Evolutionary conservation across 2,329 filamentous ascomycete species (phyloP).

Genomic region (Xylaria hypoxylon): DNA sequence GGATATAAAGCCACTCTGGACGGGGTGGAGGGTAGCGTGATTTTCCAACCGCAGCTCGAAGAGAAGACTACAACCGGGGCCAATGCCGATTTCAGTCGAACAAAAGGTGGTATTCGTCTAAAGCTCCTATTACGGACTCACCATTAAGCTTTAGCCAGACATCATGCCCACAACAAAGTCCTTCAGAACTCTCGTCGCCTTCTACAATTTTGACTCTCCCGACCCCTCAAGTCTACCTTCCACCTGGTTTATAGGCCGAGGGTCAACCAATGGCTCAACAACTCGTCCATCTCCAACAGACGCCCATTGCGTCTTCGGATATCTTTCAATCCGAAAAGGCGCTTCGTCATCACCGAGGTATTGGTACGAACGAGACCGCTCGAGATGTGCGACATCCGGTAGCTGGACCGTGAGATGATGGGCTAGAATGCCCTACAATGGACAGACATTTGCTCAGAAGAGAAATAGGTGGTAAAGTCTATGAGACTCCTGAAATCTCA

Average conservation of each 20-base stretch:
- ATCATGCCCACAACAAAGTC: background rate
- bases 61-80: too few relatives aligned
- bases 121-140: background rate
- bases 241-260: background rate
- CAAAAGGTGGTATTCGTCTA: background rate
- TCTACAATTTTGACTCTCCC: background rate
- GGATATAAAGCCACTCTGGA: background rate
- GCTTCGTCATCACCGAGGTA: conserved; percentile 34
- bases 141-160: background rate
- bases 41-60: background rate
- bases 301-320: conserved; percentile 23
- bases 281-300: conserved; percentile 11
- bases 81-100: too few relatives aligned
- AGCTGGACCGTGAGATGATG: conserved; percentile 36
- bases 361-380: conserved; percentile 35
- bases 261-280: conserved; percentile 20
- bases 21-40: background rate
- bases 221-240: too few relatives aligned
- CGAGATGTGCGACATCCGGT: conserved; percentile 38
- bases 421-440: conserved; percentile 35
- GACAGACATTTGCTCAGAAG: background rate
- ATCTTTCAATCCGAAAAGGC: conserved; percentile 35
- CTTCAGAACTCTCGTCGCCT: background rate
- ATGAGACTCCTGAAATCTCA: background rate
- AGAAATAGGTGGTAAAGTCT: too few relatives aligned